phyloP scores from a whole-genome alignment of 129 eudicot species.

The Ambrosia artemisiifolia region DNA sequence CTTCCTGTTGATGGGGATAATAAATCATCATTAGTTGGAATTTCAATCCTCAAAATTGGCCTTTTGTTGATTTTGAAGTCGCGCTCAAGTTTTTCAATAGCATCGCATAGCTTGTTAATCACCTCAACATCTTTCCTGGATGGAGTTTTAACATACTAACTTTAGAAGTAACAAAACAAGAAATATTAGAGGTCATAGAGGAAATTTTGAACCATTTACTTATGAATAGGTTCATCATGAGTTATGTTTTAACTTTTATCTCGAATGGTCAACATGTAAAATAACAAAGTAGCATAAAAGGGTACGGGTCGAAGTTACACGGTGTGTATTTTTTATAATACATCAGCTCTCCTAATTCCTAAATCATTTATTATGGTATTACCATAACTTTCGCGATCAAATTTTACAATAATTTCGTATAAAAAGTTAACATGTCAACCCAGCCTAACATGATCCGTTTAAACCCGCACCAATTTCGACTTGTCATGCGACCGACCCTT shows the following conservation, averaged over 20 bases:
- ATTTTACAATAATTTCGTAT: not conserved
- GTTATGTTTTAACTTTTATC: not conserved
- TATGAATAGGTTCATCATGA: not conserved
- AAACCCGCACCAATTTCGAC: not conserved
- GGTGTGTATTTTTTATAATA: not conserved
- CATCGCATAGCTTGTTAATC: conserved; percentile 41
- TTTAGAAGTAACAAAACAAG: not conserved
- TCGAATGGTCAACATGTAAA: not conserved
- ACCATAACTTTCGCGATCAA: not conserved
- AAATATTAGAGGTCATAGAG: not conserved
- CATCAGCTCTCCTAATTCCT: not conserved
- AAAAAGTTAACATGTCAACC: not conserved
- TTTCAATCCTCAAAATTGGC: conserved; percentile 45
- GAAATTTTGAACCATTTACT: not conserved
- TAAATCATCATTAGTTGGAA: conserved; percentile 26
- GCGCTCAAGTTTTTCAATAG: conserved; percentile 39
- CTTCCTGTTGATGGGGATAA: conserved; percentile 24
- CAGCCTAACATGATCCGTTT: not conserved
- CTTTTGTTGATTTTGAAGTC: conserved; percentile 50
- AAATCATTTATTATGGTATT: not conserved
- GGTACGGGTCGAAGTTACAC: not conserved
- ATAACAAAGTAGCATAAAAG: not conserved
- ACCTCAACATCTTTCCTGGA: conserved; percentile 48
- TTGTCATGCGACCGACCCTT: not conserved
- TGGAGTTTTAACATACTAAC: not conserved